Conservation (phyloP, 2,329 filamentous ascomycete species). For the Penicillium verrucosum region DNA sequence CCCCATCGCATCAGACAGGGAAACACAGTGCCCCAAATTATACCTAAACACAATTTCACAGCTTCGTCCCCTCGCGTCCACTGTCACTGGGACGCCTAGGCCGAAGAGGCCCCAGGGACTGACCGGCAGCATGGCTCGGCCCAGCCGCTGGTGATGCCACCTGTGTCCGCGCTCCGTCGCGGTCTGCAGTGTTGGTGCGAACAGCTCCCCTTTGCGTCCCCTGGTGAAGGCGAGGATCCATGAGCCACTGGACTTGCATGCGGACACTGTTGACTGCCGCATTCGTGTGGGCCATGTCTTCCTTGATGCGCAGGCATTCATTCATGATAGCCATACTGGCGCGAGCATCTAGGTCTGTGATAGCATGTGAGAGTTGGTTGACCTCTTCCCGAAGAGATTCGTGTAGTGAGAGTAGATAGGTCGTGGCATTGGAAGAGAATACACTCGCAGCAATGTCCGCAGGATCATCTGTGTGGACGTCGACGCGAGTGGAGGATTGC, state of each 20-base stretch:
- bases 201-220: constrained; percentile 27
- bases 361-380: constrained; percentile 51
- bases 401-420: constrained; percentile 60
- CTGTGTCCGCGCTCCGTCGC: constrained; percentile 17
- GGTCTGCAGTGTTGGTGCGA: constrained; percentile 16
- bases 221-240: constrained; percentile 54
- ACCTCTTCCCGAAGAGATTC: constrained; percentile 61
- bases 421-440: constrained; percentile 44
- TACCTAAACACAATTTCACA: constrained; percentile 9
- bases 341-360: constrained; percentile 59
- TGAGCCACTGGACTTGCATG: constrained; percentile 62
- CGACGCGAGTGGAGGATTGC: constrained; percentile 6
- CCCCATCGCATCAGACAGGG: neutral
- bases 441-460: constrained; percentile 24
- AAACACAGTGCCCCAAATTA: neutral
- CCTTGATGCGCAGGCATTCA: constrained; percentile 59
- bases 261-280: constrained; percentile 58
- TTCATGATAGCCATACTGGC: constrained; percentile 63
- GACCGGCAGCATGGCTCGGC: constrained; percentile 24
- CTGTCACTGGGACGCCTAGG: constrained; percentile 40
- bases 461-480: constrained; percentile 11
- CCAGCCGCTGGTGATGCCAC: constrained; percentile 24
- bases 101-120: constrained; percentile 25
- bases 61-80: constrained; percentile 43
- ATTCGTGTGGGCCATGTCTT: constrained; percentile 61